Conservation (phyloP, 768 basidiomycete species). For the Mycena crocata region DNA sequence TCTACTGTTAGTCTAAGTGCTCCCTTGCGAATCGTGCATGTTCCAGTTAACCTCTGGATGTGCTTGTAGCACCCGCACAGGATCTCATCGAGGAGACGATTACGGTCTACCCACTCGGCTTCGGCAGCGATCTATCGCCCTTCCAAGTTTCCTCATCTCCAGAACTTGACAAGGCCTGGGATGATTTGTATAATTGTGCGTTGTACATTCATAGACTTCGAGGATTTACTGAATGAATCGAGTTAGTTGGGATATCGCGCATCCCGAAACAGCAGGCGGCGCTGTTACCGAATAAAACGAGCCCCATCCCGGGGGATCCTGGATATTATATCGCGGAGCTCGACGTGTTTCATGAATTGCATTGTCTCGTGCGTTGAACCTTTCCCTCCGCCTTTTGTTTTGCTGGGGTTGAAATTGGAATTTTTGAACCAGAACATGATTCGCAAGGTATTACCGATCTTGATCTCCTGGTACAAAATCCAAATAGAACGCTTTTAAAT, state of each 20-base stretch:
- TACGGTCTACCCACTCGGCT: neutral
- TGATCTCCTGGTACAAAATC: too few species aligned
- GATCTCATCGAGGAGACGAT: neutral
- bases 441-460: neutral
- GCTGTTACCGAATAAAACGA: constrained; percentile 6
- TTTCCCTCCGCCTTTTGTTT: rapidly evolving
- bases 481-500: too few species aligned
- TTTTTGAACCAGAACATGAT: neutral
- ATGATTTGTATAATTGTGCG: constrained; percentile 9
- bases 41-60: too few species aligned
- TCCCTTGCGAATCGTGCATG: too few species aligned
- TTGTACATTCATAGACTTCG: neutral
- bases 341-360: constrained; percentile 32
- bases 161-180: constrained; percentile 6
- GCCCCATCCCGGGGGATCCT: constrained; percentile 29
- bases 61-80: neutral
- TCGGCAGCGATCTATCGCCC: neutral
- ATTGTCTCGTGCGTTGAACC: constrained; percentile 18
- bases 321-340: constrained; percentile 26
- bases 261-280: neutral
- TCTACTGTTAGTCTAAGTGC: too few species aligned
- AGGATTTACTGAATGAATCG: neutral
- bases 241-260: constrained; percentile 1
- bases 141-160: constrained; percentile 14
- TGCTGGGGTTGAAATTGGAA: neutral